Conservation (phyloP, 2,329 filamentous ascomycete species). For the Pseudopyricularia cyperi region DNA sequence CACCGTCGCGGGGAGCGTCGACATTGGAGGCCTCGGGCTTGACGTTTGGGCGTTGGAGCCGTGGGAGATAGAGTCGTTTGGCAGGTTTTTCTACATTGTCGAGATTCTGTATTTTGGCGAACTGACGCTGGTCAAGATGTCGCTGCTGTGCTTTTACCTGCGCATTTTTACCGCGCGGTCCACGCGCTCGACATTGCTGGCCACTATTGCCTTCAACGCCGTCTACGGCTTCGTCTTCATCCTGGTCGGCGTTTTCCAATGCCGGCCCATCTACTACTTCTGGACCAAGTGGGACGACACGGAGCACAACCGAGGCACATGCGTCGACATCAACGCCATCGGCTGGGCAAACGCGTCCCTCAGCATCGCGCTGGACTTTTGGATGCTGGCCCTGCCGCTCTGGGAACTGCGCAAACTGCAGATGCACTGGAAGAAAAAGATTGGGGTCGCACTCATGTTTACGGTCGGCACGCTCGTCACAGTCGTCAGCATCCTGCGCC, state of each 20-base stretch:
- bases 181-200: conserved; percentile 15
- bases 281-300: conserved; percentile 38
- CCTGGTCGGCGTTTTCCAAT: conserved; percentile 24
- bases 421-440: conserved; percentile 29
- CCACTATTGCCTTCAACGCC: conserved; percentile 16
- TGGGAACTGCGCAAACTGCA: conserved; percentile 23
- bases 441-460: conserved; percentile 29
- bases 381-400: conserved; percentile 27
- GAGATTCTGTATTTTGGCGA: conserved; percentile 16
- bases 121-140: conserved; percentile 19
- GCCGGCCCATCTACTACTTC: conserved; percentile 30
- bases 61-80: conserved; percentile 22
- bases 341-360: conserved; percentile 33
- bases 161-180: conserved; percentile 17
- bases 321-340: conserved; percentile 28
- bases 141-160: conserved; percentile 23
- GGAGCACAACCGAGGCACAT: conserved; percentile 30
- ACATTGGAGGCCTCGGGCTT: conserved; percentile 21
- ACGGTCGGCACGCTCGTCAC: conserved; percentile 24
- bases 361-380: conserved; percentile 26
- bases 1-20: background rate
- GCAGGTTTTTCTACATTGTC: conserved; percentile 16
- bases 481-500: conserved; percentile 15
- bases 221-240: conserved; percentile 17
- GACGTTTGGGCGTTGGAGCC: conserved; percentile 30